A percentile compares a stretch with the other conserved stretches of the same genome.
These are phyloP conservation scores for Paracorniculantispora psalliotae DNA, from an alignment of 2,329 filamentous ascomycete genomes.

Conservation along the genomic window DNA sequence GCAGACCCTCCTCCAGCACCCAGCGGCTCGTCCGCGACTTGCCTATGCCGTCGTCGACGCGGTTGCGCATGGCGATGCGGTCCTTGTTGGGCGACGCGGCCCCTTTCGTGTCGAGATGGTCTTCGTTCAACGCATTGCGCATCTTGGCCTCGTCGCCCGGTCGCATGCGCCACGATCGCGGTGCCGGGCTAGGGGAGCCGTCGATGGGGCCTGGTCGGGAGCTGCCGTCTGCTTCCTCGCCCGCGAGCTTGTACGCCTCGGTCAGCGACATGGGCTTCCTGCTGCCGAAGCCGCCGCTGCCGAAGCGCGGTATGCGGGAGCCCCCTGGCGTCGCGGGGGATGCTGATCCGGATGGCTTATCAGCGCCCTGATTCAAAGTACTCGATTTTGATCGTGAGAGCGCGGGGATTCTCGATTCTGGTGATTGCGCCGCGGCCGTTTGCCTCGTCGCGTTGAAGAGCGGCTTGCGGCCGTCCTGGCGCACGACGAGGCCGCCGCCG, in stretches of 20 bases:
- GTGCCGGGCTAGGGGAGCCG: conserved; percentile 48
- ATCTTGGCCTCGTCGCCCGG: conserved; percentile 25
- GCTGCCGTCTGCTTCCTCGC: conserved; percentile 22
- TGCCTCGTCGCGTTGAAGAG: neutral
- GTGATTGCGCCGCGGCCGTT: conserved; percentile 18
- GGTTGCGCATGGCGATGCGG: conserved; percentile 9
- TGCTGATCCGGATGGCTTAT: conserved; percentile 9
- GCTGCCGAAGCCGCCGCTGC: conserved; percentile 14
- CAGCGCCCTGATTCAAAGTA: conserved; percentile 17
- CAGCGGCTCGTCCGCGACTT: conserved; percentile 18
- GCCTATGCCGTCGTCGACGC: conserved; percentile 7
- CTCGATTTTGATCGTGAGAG: conserved; percentile 6
- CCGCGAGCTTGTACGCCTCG: conserved; percentile 37
- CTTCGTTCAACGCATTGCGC: conserved; percentile 24
- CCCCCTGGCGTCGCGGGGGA: conserved; percentile 20
- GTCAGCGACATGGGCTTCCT: conserved; percentile 33
- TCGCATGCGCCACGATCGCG: conserved; percentile 37
- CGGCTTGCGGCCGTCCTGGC: conserved; percentile 5
- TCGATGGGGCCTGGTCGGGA: conserved; percentile 25
- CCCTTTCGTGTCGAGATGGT: neutral
- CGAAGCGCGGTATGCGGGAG: conserved; percentile 29
- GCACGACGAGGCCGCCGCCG: conserved; percentile 1
- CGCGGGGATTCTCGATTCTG: neutral
- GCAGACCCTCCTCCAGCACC: conserved; percentile 12
- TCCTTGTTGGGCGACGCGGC: conserved; percentile 7